Evolutionary conservation across 768 basidiomycete species (phyloP).

Genomic region (Pleurotus ostreatus): DNA sequence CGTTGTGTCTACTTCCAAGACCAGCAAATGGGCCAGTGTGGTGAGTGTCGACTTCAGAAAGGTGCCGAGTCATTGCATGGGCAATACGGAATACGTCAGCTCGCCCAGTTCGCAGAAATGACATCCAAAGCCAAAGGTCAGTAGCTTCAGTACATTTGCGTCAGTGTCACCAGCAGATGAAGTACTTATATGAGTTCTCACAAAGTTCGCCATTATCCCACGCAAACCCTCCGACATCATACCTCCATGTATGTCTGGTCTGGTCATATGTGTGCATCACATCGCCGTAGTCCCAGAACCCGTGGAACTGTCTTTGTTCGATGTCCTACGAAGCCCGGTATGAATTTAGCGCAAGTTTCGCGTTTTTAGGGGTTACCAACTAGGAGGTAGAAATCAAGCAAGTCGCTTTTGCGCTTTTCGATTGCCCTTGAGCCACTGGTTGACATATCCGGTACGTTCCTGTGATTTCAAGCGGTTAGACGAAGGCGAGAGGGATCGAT

Average conservation of each 20-base stretch:
- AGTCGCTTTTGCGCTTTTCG: conserved; percentile 30
- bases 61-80: conserved; percentile 31
- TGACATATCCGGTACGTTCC: conserved; percentile 29
- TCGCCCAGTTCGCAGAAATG: conserved; percentile 33
- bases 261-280: conserved; percentile 38
- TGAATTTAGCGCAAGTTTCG: background rate
- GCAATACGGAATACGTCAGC: conserved; percentile 31
- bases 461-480: conserved; percentile 2
- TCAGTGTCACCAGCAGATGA: background rate
- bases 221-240: conserved; percentile 32
- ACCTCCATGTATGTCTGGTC: conserved; percentile 34
- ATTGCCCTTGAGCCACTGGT: conserved; percentile 25
- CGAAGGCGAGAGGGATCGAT: background rate
- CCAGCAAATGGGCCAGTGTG: conserved; percentile 34
- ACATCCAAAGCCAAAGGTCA: conserved; percentile 36
- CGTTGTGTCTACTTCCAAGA: conserved; percentile 32
- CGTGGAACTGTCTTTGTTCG: conserved; percentile 31
- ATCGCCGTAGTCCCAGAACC: conserved; percentile 36
- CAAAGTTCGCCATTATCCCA: conserved; percentile 36
- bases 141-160: conserved; percentile 17
- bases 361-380: conserved; percentile 12
- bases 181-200: conserved; percentile 11
- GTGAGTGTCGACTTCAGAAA: conserved; percentile 34
- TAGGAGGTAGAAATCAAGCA: conserved; percentile 32
- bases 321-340: conserved; percentile 20